Evolutionary conservation across 164 flowering plant species (phyloP).

Genomic region (Pachysandra terminalis): DNA sequence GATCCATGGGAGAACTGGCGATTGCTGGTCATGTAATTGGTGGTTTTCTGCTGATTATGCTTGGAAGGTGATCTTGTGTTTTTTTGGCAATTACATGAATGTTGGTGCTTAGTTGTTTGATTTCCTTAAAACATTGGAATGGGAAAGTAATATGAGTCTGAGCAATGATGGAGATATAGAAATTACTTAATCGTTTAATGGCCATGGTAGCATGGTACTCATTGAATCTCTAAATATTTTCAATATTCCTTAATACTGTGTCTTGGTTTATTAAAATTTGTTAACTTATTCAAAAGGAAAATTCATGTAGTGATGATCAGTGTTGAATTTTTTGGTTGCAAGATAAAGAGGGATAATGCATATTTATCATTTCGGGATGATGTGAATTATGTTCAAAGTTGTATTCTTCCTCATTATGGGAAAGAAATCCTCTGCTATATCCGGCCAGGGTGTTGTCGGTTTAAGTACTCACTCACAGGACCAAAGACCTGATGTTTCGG

Average conservation of each 20-base stretch:
- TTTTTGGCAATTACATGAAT: not conserved
- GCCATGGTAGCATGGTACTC: too few relatives aligned
- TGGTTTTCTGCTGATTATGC: not conserved
- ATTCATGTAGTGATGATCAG: too few relatives aligned
- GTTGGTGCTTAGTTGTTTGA: not conserved
- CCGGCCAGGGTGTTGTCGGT: too few relatives aligned
- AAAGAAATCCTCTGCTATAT: too few relatives aligned
- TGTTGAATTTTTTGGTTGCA: not conserved
- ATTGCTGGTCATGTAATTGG: constrained; percentile 89
- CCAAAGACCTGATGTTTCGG: too few relatives aligned
- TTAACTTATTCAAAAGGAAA: too few relatives aligned
- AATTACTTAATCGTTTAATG: too few relatives aligned
- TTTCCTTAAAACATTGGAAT: not conserved
- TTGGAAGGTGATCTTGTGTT: not conserved
- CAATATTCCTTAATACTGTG: too few relatives aligned
- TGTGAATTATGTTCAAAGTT: not conserved
- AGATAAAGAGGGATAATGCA: not conserved
- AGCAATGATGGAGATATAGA: not conserved
- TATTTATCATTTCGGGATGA: not conserved
- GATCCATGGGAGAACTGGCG: constrained; percentile 78
- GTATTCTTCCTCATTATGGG: too few relatives aligned
- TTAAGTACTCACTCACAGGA: too few relatives aligned
- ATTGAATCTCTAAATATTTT: too few relatives aligned
- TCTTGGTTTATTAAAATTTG: too few relatives aligned
- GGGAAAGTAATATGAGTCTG: not conserved